These are phyloP conservation scores for Ramaria sp. DNA, from an alignment of 768 basidiomycete species.

Conservation along the genomic window DNA sequence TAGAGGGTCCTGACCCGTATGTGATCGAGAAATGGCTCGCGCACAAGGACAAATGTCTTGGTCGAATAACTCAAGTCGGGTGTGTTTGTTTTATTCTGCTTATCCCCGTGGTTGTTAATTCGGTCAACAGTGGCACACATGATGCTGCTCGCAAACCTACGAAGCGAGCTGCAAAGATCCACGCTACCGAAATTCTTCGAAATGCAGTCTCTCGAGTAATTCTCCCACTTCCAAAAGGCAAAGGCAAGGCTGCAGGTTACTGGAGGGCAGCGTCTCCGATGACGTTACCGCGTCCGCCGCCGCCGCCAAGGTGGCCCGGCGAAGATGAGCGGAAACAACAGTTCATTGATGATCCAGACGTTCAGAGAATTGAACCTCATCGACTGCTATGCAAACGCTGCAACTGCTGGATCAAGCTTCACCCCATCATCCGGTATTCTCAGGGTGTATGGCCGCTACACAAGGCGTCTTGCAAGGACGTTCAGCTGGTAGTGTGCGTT, in stretches of 20 bases:
- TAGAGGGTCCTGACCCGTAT: neutral
- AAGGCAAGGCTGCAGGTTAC: neutral
- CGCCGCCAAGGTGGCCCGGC: slow-evolving; percentile 6
- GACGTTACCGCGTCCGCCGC: neutral
- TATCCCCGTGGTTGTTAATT: neutral
- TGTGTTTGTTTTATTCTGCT: neutral
- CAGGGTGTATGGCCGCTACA: slow-evolving; percentile 7
- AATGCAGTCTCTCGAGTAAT: neutral
- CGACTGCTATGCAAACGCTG: slow-evolving; percentile 5
- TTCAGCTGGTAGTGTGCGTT: slow-evolving; percentile 1
- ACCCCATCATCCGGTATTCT: slow-evolving; percentile 6
- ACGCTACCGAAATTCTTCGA: neutral
- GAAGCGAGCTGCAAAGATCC: neutral
- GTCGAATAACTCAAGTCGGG: neutral
- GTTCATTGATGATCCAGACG: slow-evolving; percentile 4
- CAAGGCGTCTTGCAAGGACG: neutral
- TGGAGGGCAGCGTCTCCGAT: neutral
- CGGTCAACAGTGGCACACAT: neutral
- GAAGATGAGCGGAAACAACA: slow-evolving; percentile 9
- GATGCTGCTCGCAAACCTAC: neutral
- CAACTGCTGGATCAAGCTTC: slow-evolving; percentile 5
- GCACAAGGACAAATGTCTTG: neutral
- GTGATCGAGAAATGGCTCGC: neutral
- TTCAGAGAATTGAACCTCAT: slow-evolving; percentile 2
- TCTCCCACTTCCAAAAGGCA: neutral